phyloP scores from a whole-genome alignment of 345 rosid genomes.

The Dovyalis caffra region DNA sequence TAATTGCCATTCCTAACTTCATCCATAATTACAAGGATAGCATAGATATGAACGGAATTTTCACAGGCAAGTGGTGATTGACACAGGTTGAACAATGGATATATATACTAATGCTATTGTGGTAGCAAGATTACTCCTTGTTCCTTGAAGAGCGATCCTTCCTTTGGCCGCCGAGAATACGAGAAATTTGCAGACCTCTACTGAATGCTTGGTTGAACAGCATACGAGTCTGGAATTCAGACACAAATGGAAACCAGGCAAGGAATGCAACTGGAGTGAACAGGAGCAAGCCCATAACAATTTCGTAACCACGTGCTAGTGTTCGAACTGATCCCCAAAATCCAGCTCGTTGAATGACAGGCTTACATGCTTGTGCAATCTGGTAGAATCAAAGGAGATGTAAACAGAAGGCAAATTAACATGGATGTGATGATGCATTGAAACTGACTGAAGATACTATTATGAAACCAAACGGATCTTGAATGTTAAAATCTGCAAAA shows the following conservation, averaged over 20 bases:
- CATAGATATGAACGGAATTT: background rate
- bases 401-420: background rate
- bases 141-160: slow-evolving; percentile 75
- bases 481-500: too few relatives aligned
- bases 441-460: background rate
- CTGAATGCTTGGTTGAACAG: slow-evolving; percentile 99
- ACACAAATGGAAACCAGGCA: slow-evolving; percentile 98
- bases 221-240: slow-evolving; percentile 99
- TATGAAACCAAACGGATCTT: background rate
- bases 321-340: slow-evolving; percentile 91
- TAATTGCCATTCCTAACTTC: background rate
- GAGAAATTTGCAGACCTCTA: slow-evolving; percentile 97
- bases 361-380: slow-evolving; percentile 98
- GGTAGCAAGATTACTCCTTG: slow-evolving; percentile 49
- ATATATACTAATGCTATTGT: background rate
- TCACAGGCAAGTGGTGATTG: background rate
- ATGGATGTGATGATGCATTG: too few relatives aligned
- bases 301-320: slow-evolving; percentile 93
- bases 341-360: slow-evolving; percentile 63
- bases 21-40: background rate
- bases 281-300: slow-evolving; percentile 85
- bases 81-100: too few relatives aligned
- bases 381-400: slow-evolving; percentile 18
- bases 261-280: slow-evolving; percentile 98
- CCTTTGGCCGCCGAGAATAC: slow-evolving; percentile 91